These are phyloP conservation scores for Zizania palustris DNA, from an alignment of 202 grass and related monocot genomes.

Conservation along the genomic window DNA sequence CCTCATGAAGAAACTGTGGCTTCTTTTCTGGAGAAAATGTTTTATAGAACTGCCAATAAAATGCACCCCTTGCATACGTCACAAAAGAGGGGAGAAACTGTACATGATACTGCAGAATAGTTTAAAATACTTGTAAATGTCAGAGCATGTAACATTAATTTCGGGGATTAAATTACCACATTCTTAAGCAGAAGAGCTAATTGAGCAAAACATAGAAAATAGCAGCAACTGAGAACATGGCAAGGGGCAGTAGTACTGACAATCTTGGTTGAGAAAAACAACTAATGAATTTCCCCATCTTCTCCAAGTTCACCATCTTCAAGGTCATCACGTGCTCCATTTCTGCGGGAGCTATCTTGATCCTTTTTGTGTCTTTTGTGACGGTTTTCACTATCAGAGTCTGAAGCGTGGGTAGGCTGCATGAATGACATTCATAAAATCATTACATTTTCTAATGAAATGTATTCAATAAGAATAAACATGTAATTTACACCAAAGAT, in stretches of 20 bases:
- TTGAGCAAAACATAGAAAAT: slow-evolving; percentile 29
- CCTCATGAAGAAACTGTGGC: background rate
- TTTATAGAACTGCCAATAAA: background rate
- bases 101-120: slow-evolving; percentile 20
- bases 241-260: slow-evolving; percentile 49
- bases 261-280: slow-evolving; percentile 32
- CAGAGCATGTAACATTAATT: slow-evolving; percentile 30
- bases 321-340: slow-evolving; percentile 72
- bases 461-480: slow-evolving; percentile 18
- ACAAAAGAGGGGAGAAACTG: background rate
- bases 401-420: slow-evolving; percentile 81
- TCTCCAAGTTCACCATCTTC: slow-evolving; percentile 98
- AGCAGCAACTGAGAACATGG: slow-evolving; percentile 40
- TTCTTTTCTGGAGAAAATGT: slow-evolving; percentile 10
- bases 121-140: slow-evolving; percentile 10
- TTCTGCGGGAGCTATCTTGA: slow-evolving; percentile 70
- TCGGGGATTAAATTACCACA: slow-evolving; percentile 27
- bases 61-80: background rate
- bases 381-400: slow-evolving; percentile 81
- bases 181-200: slow-evolving; percentile 27
- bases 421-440: slow-evolving; percentile 42
- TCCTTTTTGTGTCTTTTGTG: slow-evolving; percentile 88
- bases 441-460: background rate
- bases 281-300: slow-evolving; percentile 84
- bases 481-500: background rate